Conservation (phyloP, 2,329 filamentous ascomycete species). For the Didymosphaeria variabile region DNA sequence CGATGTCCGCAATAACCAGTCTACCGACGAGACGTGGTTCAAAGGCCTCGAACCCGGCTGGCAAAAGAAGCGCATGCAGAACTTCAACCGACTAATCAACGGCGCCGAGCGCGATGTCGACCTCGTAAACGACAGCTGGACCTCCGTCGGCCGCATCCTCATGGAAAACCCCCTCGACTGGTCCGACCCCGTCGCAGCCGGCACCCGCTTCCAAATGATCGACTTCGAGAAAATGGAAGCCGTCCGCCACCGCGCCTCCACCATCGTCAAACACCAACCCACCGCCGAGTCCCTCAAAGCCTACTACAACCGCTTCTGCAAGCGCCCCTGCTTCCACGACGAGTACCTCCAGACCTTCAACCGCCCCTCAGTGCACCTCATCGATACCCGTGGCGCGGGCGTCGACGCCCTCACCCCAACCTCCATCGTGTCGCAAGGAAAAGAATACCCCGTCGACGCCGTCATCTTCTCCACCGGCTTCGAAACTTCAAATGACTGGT, state of each 20-base stretch:
- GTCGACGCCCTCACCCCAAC: slow-evolving; percentile 49
- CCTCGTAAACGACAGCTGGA: slow-evolving; percentile 62
- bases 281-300: slow-evolving; percentile 65
- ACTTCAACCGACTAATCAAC: slow-evolving; percentile 54
- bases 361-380: slow-evolving; percentile 63
- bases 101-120: slow-evolving; percentile 45
- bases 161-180: slow-evolving; percentile 20
- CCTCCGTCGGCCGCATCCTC: slow-evolving; percentile 37
- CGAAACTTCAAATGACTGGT: slow-evolving; percentile 38
- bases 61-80: slow-evolving; percentile 58
- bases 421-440: slow-evolving; percentile 59
- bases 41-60: slow-evolving; percentile 53
- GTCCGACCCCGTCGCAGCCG: slow-evolving; percentile 24
- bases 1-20: slow-evolving; percentile 35
- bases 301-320: slow-evolving; percentile 71
- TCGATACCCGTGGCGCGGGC: slow-evolving; percentile 68
- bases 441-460: slow-evolving; percentile 60
- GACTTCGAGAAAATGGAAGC: slow-evolving; percentile 52
- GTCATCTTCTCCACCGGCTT: slow-evolving; percentile 60
- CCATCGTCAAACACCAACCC: slow-evolving; percentile 60
- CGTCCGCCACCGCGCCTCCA: slow-evolving; percentile 57
- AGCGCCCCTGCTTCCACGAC: slow-evolving; percentile 70
- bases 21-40: slow-evolving; percentile 28
- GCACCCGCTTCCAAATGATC: slow-evolving; percentile 30
- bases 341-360: slow-evolving; percentile 69